Percentiles rank a stretch among this genome's conserved stretches.
Conservation (phyloP, 345 rosid genomes). For the Lenwebbia sp. region DNA sequence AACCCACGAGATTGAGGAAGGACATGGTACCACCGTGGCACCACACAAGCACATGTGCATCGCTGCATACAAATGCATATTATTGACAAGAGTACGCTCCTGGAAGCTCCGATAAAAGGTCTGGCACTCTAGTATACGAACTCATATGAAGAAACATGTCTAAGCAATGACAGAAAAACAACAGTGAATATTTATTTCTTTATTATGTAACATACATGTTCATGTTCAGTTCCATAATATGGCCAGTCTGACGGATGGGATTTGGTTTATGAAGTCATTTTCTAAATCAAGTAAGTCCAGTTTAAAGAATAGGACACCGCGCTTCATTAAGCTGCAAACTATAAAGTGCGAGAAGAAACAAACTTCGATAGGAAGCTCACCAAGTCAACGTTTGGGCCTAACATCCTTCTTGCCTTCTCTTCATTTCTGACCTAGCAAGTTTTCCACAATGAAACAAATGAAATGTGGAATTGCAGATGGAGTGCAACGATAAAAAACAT, state of each 20-base stretch:
- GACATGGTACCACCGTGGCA: neutral
- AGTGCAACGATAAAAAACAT: neutral
- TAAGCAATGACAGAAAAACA: neutral
- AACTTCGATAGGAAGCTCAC: constrained; percentile 21
- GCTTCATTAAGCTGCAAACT: neutral
- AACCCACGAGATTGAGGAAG: neutral
- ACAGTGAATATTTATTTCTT: neutral
- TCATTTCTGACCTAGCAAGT: constrained; percentile 65
- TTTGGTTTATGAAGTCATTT: neutral
- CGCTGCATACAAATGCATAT: neutral
- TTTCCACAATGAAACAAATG: neutral
- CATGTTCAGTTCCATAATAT: neutral
- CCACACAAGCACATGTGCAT: neutral
- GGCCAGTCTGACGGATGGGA: neutral
- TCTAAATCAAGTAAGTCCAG: neutral
- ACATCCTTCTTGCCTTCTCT: constrained; percentile 78
- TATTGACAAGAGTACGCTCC: neutral
- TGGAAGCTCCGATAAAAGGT: neutral
- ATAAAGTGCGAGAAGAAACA: neutral
- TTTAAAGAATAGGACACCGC: neutral
- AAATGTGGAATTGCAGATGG: neutral
- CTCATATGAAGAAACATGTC: neutral
- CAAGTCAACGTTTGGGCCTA: constrained; percentile 75
- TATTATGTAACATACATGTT: neutral
- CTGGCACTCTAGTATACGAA: neutral